A percentile compares a stretch with the other conserved stretches of the same genome.
phyloP scores from a whole-genome alignment of 2,329 filamentous ascomycete genomes.

The Neofusicoccum cordaticola region DNA sequence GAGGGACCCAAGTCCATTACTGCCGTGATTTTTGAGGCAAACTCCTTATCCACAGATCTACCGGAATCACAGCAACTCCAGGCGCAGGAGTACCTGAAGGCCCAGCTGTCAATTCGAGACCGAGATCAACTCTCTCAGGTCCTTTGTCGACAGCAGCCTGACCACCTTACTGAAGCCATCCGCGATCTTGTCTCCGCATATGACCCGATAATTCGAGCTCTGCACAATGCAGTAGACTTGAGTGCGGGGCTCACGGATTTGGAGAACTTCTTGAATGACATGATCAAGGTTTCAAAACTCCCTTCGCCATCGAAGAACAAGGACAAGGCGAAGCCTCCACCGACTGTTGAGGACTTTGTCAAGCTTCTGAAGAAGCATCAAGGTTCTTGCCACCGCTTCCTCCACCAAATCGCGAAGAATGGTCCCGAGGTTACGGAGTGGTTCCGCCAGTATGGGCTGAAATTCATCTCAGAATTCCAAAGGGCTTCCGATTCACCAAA shows the following conservation, averaged over 20 bases:
- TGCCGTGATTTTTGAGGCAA: slow-evolving; percentile 59
- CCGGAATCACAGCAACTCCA: slow-evolving; percentile 60
- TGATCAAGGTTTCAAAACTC: slow-evolving; percentile 57
- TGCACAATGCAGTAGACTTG: slow-evolving; percentile 71
- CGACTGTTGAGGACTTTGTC: slow-evolving; percentile 71
- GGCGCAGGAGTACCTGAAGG: slow-evolving; percentile 68
- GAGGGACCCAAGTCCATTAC: slow-evolving; percentile 61
- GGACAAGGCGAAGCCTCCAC: slow-evolving; percentile 27
- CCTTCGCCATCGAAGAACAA: slow-evolving; percentile 32
- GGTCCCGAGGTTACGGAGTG: slow-evolving; percentile 63
- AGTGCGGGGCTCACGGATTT: slow-evolving; percentile 65
- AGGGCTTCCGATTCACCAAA: slow-evolving; percentile 23
- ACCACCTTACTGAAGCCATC: slow-evolving; percentile 68
- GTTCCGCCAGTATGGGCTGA: slow-evolving; percentile 61
- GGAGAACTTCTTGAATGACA: slow-evolving; percentile 67
- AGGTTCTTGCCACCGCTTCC: slow-evolving; percentile 63
- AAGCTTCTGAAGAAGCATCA: slow-evolving; percentile 64
- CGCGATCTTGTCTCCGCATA: slow-evolving; percentile 65
- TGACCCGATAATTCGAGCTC: slow-evolving; percentile 68
- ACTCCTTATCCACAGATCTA: slow-evolving; percentile 47
- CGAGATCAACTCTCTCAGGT: slow-evolving; percentile 67
- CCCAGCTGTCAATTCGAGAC: slow-evolving; percentile 69
- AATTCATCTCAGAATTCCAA: slow-evolving; percentile 57
- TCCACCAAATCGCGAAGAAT: slow-evolving; percentile 67
- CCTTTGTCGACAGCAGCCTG: slow-evolving; percentile 66